These are phyloP conservation scores for Colletotrichum siamense DNA, from an alignment of 2,329 filamentous ascomycete genomes.

Conservation along the genomic window DNA sequence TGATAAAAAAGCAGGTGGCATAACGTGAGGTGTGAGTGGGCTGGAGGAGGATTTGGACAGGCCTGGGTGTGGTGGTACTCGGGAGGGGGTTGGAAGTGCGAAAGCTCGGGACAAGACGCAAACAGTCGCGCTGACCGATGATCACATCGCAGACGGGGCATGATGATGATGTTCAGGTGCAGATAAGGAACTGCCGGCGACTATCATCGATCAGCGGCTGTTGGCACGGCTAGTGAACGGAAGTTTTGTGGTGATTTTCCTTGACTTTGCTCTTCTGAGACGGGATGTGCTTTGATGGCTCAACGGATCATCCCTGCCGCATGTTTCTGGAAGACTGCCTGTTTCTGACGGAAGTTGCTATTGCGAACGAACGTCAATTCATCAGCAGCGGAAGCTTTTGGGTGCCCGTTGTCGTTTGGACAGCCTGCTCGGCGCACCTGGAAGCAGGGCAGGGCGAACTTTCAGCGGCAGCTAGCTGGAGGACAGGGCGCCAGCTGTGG, in stretches of 20 bases:
- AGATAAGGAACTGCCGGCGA: conserved; percentile 19
- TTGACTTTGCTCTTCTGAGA: neutral
- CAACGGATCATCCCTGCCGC: neutral
- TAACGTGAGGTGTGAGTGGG: neutral
- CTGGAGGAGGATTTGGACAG: neutral
- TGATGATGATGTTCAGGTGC: neutral
- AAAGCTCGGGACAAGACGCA: neutral
- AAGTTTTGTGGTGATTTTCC: neutral
- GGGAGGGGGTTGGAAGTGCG: neutral
- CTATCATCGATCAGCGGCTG: conserved; percentile 10
- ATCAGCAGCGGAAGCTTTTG: neutral
- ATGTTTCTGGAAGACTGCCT: conserved; percentile 15
- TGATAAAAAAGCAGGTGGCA: neutral
- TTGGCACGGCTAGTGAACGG: neutral
- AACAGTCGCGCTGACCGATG: neutral
- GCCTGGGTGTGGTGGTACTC: neutral
- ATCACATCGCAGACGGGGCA: neutral
- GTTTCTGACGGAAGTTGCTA: neutral
- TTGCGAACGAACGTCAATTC: neutral
- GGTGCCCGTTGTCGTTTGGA: neutral
- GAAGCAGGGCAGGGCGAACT: neutral
- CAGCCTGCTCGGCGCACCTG: neutral
- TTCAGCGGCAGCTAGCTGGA: conserved; percentile 12
- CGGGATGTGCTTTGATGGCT: neutral
- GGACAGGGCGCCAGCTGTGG: conserved; percentile 10